phyloP scores from a whole-genome alignment of 352 stramenopile species.

The Pilasporangium apinafurcum region DNA sequence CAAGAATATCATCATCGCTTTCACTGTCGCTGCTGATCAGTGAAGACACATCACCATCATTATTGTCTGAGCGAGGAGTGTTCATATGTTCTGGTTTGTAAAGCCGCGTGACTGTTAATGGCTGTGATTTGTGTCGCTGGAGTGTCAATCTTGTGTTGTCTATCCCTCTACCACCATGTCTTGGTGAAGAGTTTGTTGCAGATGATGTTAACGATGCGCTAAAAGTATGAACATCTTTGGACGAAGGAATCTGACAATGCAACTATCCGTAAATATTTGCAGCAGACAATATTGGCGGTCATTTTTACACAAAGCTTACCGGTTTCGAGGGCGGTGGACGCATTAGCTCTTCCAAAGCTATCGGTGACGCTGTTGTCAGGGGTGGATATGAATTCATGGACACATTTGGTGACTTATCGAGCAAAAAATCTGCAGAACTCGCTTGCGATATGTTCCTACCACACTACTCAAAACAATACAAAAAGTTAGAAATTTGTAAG shows the following conservation, averaged over 20 bases:
- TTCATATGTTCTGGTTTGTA: background rate
- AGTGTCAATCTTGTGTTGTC: too few relatives aligned
- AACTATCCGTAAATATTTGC: too few relatives aligned
- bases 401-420: background rate
- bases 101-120: background rate
- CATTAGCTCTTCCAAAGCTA: conserved; percentile 26
- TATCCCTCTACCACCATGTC: too few relatives aligned
- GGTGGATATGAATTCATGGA: too few relatives aligned
- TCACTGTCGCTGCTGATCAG: conserved; percentile 80
- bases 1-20: conserved; percentile 57
- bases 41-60: conserved; percentile 59
- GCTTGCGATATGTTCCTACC: conserved; percentile 7
- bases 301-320: conserved; percentile 9
- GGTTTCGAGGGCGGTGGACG: conserved; percentile 19
- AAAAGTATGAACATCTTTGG: too few relatives aligned
- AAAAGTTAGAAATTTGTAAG: background rate
- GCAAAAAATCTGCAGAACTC: background rate
- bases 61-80: conserved; percentile 2
- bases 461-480: conserved; percentile 9
- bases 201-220: too few relatives aligned
- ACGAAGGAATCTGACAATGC: background rate
- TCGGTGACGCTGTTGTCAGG: background rate
- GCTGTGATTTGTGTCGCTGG: too few relatives aligned
- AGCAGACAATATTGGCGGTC: too few relatives aligned
- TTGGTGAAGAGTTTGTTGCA: background rate